Evolutionary conservation across 495 filamentous ascomycete genomes (phyloP), one percentile per base, ranked within the genome.

Genomic region (Aeminium ludgeri): DNA sequence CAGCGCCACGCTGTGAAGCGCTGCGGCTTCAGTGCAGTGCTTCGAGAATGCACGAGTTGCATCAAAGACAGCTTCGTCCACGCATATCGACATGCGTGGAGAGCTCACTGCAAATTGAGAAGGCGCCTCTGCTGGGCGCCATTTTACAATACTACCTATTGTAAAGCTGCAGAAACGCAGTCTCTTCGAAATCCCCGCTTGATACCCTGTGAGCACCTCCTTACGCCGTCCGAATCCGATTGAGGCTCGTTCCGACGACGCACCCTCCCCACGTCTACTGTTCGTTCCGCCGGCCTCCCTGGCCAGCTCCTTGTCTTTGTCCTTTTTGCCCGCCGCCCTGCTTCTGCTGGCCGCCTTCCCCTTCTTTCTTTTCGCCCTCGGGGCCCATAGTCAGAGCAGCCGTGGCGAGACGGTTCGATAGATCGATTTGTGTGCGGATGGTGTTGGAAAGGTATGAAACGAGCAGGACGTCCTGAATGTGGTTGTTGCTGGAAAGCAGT

Each of bases 401-500:
- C 11, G 85, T 93, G 38, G 89, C 86, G 45, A 96, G 65, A 20
- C 86, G 74, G 66, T 94, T 91, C 36, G 86, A 89, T 31, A 97
- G 74, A 59, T 96, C 89, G 61, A 97, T 97, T 68, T 97, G 89
- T 52, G 87, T 95, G 60, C 89, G 84, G 63, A 97, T 92, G 36
- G 87, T 95, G 68, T 96, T 97, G 51, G 89, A 85, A 34, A 97
- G 70, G 68, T 97, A 97, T 35, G 82, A 85, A 48, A 96, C 85
- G 53, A 95, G 80, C 35, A 97, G 75, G 43, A 97, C 86, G 57
- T 97, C 89, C 66, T 97, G 89, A 61, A 97, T 82, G 65, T 97
- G 89, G 65, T 91, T 91, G 71, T 97, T 96, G 74, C 74, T 78
- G 57, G 33, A 36, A n/a, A n/a, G 15, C 46, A 58, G 44, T 38